Base-by-base conservation (phyloP, 1,139 yeast genomes). In the Blastobotrys ciferrii region DNA sequence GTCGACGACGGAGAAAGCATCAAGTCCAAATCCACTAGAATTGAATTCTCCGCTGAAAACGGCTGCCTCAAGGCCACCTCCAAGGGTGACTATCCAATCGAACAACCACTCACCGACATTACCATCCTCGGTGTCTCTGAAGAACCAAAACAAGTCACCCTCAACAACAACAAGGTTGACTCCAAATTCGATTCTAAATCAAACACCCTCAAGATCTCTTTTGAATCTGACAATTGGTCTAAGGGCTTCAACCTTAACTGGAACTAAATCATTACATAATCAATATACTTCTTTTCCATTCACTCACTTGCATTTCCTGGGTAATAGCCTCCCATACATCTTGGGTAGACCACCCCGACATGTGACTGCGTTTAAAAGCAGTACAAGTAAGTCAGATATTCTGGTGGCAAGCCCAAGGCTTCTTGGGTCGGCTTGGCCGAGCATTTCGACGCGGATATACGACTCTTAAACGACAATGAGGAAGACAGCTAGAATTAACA, bases 1-100 rank as follows among this genome's bases (percentile, higher is more conserved):
- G 35, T 53, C 6, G 71, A 67, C 44, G 71, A 66, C 48, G 71
- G 71, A 15, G 70, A 64, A 49, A 48, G 47, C 31, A 18, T 43
- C 28, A 36, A 36, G 25, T 19, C 40, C 14, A 36, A 36, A 19
- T 36, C 40, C 14, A 36, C 13, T 11, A 9, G 28, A 13, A 11
- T 19, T 14, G 6, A 11, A 3, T 36, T 36, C 28, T 3, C 11
- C 4, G 40, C 14, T 7, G n/a, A 13, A 5, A 13, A 36, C 14
- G n/a, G 18, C 28, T 17, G 3, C 13, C 19, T 36, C 7, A 36
- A 19, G 9, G 28, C 19, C 12, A 9, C 18, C 7, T 7, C n/a
- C 7, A 19, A 36, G 4, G 40, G 14, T 31, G n/a, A 19, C 19
- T 36, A 36, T 15, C 11, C 18, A 19, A 23, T 36, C 12, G 40